Percentiles rank a stretch among this genome's conserved stretches.
Conservation (phyloP, 2,329 filamentous ascomycete species). For the Fusarium subglutinans region DNA sequence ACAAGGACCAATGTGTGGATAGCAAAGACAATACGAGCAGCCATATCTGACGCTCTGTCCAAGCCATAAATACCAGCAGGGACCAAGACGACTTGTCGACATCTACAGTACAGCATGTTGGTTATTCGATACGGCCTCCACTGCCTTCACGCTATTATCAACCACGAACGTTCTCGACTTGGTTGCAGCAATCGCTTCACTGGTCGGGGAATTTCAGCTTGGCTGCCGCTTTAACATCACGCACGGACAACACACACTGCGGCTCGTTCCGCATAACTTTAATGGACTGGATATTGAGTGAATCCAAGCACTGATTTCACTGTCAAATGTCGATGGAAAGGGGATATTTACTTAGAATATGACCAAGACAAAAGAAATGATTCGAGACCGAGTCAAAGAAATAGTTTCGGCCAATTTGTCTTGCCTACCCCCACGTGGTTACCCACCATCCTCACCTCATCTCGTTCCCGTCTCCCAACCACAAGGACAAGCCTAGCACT, state of each 20-base stretch:
- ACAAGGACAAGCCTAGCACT: conserved; percentile 3
- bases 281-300: neutral
- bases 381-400: conserved; percentile 8
- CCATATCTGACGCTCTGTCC: conserved; percentile 40
- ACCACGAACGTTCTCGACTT: neutral
- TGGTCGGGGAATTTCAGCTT: neutral
- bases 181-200: neutral
- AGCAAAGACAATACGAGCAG: conserved; percentile 44
- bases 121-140: neutral
- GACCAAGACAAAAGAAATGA: conserved; percentile 42
- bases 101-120: neutral
- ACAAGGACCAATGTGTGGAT: conserved; percentile 45
- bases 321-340: neutral
- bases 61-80: conserved; percentile 11
- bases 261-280: neutral
- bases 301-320: neutral
- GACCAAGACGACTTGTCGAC: neutral
- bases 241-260: neutral
- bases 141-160: neutral
- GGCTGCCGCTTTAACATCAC: neutral
- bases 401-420: conserved; percentile 16
- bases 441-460: conserved; percentile 24
- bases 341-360: neutral
- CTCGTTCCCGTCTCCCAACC: conserved; percentile 1
- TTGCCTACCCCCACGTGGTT: conserved; percentile 29